Percentiles rank a stretch among this genome's conserved stretches.
These are phyloP conservation scores for Pichia cephalocereana DNA, from an alignment of 805 yeast genomes.

Conservation along the genomic window DNA sequence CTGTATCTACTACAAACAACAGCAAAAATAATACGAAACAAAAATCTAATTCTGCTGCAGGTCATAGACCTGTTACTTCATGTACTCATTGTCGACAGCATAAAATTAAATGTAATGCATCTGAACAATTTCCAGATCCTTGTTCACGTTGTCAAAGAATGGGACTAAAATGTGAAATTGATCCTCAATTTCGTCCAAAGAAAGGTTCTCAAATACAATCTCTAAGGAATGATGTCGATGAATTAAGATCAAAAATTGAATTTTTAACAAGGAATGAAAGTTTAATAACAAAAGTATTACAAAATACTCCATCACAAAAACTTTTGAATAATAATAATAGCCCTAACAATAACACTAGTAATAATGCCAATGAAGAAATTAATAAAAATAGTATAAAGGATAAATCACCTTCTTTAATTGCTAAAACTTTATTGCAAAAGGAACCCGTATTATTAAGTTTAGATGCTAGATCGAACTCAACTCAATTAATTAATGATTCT, in stretches of 20 bases:
- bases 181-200: slow-evolving; percentile 84
- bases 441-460: slow-evolving; percentile 32
- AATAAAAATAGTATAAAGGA: not conserved
- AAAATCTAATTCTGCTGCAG: slow-evolving; percentile 24
- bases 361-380: not conserved
- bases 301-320: slow-evolving; percentile 22
- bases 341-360: not conserved
- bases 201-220: slow-evolving; percentile 87
- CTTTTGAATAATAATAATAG: not conserved
- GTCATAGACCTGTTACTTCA: slow-evolving; percentile 83
- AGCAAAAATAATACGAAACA: not conserved
- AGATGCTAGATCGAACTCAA: slow-evolving; percentile 24
- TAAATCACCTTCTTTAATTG: slow-evolving; percentile 16
- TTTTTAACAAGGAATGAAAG: slow-evolving; percentile 57
- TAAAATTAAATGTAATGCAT: slow-evolving; percentile 87
- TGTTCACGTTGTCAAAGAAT: slow-evolving; percentile 77
- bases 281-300: slow-evolving; percentile 54
- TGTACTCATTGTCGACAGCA: slow-evolving; percentile 94
- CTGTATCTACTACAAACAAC: not conserved
- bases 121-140: slow-evolving; percentile 70
- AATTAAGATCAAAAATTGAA: slow-evolving; percentile 63
- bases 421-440: slow-evolving; percentile 35
- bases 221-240: slow-evolving; percentile 77
- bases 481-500: slow-evolving; percentile 34
- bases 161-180: slow-evolving; percentile 77